Evolutionary conservation across 441 rosid species (phyloP).

Genomic region (Populus hybrid): DNA sequence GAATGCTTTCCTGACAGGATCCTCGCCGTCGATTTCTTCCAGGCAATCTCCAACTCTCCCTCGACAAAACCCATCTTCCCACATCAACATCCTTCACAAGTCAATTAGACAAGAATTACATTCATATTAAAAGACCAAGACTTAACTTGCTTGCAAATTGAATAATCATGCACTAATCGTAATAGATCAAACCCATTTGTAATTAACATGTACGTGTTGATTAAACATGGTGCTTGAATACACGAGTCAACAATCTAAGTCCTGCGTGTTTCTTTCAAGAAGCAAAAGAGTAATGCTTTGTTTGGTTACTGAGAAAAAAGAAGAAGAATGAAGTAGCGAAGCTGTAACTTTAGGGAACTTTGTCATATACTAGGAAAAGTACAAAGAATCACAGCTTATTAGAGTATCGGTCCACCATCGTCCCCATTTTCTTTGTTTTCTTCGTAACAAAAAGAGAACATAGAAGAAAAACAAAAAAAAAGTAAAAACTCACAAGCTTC

Average conservation of each 20-base stretch:
- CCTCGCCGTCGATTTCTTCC: constrained; percentile 88
- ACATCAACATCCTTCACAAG: constrained; percentile 90
- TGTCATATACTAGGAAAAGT: neutral
- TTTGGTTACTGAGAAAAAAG: constrained; percentile 20
- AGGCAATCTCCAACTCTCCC: constrained; percentile 72
- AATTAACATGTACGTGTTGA: neutral
- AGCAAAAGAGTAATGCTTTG: constrained; percentile 10
- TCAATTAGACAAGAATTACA: neutral
- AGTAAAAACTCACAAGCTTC: constrained; percentile 77
- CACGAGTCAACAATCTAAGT: neutral
- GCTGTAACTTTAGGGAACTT: neutral
- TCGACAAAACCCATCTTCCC: constrained; percentile 98
- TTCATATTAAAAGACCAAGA: neutral
- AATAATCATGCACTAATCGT: neutral
- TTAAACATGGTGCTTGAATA: neutral
- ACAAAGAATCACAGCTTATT: neutral
- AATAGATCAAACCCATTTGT: constrained; percentile 6
- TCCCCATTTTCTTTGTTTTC: constrained; percentile 16
- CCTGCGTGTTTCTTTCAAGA: neutral
- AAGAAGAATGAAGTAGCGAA: neutral
- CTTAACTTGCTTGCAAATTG: neutral
- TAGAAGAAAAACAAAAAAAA: neutral
- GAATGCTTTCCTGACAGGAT: constrained; percentile 95
- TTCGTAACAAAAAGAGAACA: constrained; percentile 18
- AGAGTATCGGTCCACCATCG: constrained; percentile 2